Conservation (phyloP, 1,139 yeast genomes). For the Kurtzmaniella natalensis region DNA sequence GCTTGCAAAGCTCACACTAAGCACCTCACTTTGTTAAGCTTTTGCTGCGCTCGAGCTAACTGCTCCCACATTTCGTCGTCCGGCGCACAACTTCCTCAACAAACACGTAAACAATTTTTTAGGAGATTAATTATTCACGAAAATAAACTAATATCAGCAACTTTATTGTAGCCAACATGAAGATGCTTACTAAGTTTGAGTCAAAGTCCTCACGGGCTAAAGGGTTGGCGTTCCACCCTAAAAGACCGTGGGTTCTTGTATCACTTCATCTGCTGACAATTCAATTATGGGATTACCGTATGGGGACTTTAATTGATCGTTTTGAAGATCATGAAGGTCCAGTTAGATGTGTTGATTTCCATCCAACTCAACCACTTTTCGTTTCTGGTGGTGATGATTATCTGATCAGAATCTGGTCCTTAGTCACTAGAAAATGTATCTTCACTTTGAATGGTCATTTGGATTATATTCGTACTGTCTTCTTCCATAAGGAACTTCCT, state of each 20-base stretch:
- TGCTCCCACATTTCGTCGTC: background rate
- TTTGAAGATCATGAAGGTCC: conserved; percentile 99
- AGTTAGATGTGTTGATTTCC: conserved; percentile 92
- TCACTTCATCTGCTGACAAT: conserved; percentile 92
- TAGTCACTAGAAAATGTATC: conserved; percentile 84
- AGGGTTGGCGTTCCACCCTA: conserved; percentile 97
- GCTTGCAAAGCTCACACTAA: background rate
- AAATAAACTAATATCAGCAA: too few species aligned
- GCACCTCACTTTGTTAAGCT: background rate
- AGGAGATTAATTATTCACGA: too few species aligned
- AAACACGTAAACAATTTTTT: conserved; percentile 1
- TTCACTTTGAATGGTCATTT: conserved; percentile 91
- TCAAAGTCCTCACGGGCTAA: conserved; percentile 98
- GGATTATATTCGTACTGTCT: conserved; percentile 92
- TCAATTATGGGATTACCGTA: conserved; percentile 98
- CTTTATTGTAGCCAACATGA: too few species aligned
- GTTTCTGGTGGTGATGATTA: conserved; percentile 98
- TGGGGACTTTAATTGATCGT: conserved; percentile 96
- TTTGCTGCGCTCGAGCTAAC: background rate
- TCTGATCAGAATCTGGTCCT: conserved; percentile 92
- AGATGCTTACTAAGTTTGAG: conserved; percentile 97
- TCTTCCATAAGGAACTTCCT: conserved; percentile 93
- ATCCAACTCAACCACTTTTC: conserved; percentile 95
- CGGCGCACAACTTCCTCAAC: conserved; percentile 1
- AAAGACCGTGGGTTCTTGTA: conserved; percentile 94